phyloP scores from a whole-genome alignment of 2,329 filamentous ascomycete species.

The Dissoconium aciculare region DNA sequence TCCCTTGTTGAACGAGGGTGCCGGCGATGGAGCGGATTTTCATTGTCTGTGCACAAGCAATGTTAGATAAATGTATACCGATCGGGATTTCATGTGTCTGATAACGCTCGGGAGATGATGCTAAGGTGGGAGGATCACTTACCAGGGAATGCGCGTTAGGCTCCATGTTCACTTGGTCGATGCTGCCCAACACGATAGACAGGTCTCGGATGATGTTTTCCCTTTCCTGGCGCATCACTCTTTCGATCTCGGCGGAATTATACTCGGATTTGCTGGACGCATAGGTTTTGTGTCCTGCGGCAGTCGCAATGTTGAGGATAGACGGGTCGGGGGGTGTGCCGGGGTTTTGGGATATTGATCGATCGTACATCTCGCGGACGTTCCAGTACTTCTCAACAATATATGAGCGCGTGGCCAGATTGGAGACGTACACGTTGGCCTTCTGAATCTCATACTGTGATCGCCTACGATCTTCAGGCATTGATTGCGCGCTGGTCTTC shows the following conservation, averaged over 20 bases:
- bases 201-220: conserved; percentile 71
- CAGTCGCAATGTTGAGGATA: conserved; percentile 24
- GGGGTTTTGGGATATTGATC: conserved; percentile 27
- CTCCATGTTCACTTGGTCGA: conserved; percentile 76
- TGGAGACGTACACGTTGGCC: conserved; percentile 72
- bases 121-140: conserved; percentile 22
- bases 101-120: neutral
- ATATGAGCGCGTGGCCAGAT: conserved; percentile 67
- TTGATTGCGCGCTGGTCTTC: neutral
- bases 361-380: conserved; percentile 48
- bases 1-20: conserved; percentile 56
- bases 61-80: conserved; percentile 16
- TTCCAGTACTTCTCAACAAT: conserved; percentile 77
- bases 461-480: conserved; percentile 27
- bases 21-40: conserved; percentile 77
- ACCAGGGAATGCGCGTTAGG: conserved; percentile 51
- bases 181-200: conserved; percentile 56
- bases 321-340: too few species aligned
- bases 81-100: neutral
- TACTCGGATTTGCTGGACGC: conserved; percentile 16
- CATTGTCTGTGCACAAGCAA: conserved; percentile 45
- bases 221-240: conserved; percentile 57
- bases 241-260: conserved; percentile 37
- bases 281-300: conserved; percentile 24
- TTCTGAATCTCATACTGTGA: conserved; percentile 83